Evolutionary conservation across 2,329 filamentous ascomycete genomes (phyloP).

Genomic region (Verticillium dahliae): DNA sequence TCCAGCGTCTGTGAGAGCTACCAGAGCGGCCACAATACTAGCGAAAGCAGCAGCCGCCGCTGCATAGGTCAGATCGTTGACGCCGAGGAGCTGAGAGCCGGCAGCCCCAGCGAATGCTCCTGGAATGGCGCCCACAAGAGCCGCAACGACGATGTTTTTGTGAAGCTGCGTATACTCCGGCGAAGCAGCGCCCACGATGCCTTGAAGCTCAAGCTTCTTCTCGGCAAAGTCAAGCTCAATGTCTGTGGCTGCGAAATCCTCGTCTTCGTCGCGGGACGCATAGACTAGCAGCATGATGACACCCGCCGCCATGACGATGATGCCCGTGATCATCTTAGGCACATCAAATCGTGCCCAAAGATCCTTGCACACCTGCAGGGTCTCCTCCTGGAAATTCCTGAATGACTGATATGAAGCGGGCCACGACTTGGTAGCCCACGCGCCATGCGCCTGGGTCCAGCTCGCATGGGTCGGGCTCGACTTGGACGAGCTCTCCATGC

Average conservation of each 20-base stretch:
- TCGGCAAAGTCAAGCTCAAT: slow-evolving; percentile 54
- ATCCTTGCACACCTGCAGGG: slow-evolving; percentile 69
- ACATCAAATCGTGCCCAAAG: slow-evolving; percentile 93
- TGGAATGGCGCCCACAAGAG: slow-evolving; percentile 24
- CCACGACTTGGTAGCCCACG: slow-evolving; percentile 31
- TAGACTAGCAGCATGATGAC: slow-evolving; percentile 69
- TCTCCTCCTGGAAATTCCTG: slow-evolving; percentile 69
- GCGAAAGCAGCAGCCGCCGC: slow-evolving; percentile 34
- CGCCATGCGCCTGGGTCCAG: slow-evolving; percentile 39
- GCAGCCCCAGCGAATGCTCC: slow-evolving; percentile 24
- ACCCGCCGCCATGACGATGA: slow-evolving; percentile 62
- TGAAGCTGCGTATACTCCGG: slow-evolving; percentile 28
- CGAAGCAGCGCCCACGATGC: slow-evolving; percentile 17
- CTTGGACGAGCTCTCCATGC: slow-evolving; percentile 51
- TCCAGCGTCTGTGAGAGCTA: slow-evolving; percentile 34
- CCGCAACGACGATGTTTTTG: slow-evolving; percentile 30
- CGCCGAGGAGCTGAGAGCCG: slow-evolving; percentile 24
- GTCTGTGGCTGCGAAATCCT: slow-evolving; percentile 45
- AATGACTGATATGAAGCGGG: slow-evolving; percentile 51
- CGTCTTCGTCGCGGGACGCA: slow-evolving; percentile 51
- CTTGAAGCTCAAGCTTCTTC: slow-evolving; percentile 47
- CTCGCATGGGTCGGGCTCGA: slow-evolving; percentile 30
- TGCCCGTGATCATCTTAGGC: slow-evolving; percentile 74
- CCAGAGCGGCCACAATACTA: slow-evolving; percentile 33
- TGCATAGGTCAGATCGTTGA: slow-evolving; percentile 23